Evolutionary conservation across 805 yeast genomes (phyloP).

Genomic region (Metschnikowia reukaufii): DNA sequence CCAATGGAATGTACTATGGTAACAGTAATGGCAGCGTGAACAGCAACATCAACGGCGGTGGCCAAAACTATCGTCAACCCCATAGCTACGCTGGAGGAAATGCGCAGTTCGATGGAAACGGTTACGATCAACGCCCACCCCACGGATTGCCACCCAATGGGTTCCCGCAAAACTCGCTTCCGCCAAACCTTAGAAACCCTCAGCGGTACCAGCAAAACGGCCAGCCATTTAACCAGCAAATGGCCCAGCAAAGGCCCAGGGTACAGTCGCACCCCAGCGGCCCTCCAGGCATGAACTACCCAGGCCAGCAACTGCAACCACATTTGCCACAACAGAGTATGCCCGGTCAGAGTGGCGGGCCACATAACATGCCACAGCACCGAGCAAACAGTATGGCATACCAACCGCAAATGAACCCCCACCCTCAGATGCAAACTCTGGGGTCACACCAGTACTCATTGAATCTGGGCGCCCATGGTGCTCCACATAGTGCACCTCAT

Average conservation of each 20-base stretch:
- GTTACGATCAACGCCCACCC: conserved; percentile 31
- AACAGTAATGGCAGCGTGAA: neutral
- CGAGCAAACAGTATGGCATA: conserved; percentile 12
- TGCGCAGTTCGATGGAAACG: conserved; percentile 7
- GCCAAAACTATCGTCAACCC: conserved; percentile 10
- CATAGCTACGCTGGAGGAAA: conserved; percentile 14
- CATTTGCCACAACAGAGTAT: conserved; percentile 11
- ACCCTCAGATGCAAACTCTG: conserved; percentile 16
- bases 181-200: conserved; percentile 27
- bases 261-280: conserved; percentile 3
- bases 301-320: neutral
- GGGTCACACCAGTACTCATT: conserved; percentile 10
- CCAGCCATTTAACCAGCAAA: conserved; percentile 5
- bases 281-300: conserved; percentile 4
- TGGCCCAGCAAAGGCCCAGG: conserved; percentile 10
- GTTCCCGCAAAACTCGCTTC: conserved; percentile 24
- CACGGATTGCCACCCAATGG: conserved; percentile 35
- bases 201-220: conserved; percentile 25
- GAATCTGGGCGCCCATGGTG: conserved; percentile 5
- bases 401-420: conserved; percentile 14
- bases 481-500: neutral
- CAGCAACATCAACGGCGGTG: neutral
- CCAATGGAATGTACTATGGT: conserved; percentile 4
- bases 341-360: conserved; percentile 3
- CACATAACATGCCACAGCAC: neutral